A percentile compares a stretch with the other conserved stretches of the same genome.
Conservation (phyloP, 2,329 filamentous ascomycete species). For the Talaromyces sp. region DNA sequence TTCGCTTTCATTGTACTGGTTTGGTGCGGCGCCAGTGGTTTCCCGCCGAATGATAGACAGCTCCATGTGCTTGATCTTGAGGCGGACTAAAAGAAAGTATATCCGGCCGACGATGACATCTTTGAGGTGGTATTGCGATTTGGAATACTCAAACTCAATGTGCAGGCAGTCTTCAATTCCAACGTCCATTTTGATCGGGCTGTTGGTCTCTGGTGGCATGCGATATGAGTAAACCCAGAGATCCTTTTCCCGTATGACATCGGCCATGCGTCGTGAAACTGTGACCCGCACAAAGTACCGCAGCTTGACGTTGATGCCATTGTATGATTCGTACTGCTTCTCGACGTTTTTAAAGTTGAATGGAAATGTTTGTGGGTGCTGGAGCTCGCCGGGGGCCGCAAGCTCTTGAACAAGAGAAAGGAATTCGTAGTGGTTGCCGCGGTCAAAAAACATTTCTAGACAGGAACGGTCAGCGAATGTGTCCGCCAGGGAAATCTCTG, state of each 20-base stretch:
- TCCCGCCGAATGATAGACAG: slow-evolving; percentile 94
- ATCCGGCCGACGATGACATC: slow-evolving; percentile 98
- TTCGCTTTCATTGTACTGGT: slow-evolving; percentile 99
- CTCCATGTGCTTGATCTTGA: slow-evolving; percentile 99
- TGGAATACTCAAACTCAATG: slow-evolving; percentile 99
- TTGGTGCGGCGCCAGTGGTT: slow-evolving; percentile 92
- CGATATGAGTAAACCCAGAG: slow-evolving; percentile 99
- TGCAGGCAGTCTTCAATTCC: slow-evolving; percentile 98
- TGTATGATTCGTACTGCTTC: slow-evolving; percentile 99
- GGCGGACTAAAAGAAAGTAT: slow-evolving; percentile 91
- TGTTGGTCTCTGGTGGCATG: slow-evolving; percentile 97
- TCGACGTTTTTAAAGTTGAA: slow-evolving; percentile 99
- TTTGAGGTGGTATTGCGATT: slow-evolving; percentile 98
- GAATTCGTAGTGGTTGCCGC: slow-evolving; percentile 98
- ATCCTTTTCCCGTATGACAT: slow-evolving; percentile 98
- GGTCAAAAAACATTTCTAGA: slow-evolving; percentile 98
- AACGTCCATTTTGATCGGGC: slow-evolving; percentile 99
- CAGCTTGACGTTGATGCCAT: slow-evolving; percentile 98
- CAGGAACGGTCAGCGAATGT: not conserved
- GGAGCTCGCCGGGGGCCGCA: slow-evolving; percentile 91
- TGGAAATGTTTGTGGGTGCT: slow-evolving; percentile 96
- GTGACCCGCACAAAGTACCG: slow-evolving; percentile 98
- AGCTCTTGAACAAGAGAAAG: slow-evolving; percentile 95
- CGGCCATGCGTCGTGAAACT: slow-evolving; percentile 92
- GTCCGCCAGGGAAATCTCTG: not conserved